Base-by-base conservation (phyloP, 768 basidiomycete species). In the Aureoboletus auriporus region DNA sequence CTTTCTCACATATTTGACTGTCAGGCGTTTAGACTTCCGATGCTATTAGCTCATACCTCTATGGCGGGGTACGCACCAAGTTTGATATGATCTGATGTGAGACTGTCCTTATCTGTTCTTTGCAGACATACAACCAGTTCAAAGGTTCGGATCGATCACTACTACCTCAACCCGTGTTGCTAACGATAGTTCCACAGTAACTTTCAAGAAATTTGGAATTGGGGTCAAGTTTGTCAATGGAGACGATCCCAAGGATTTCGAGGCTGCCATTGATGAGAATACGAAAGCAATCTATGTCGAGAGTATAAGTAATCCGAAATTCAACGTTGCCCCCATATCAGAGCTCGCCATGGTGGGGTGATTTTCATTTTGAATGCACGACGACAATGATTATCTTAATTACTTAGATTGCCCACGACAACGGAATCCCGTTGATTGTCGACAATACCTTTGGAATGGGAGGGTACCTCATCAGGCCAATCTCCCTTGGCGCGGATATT, bases 371-470 rank as follows among this genome's bases (percentile, higher is more conserved):
- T 13, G 9, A 26, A 13, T 1, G 10, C 30, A 37, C n/a, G 8
- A 17, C 13, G 36, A 26, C 6, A 2, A 42, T 42, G 36, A 43
- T 14, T 10, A 2, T 13, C 12, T 8, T 33, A 11, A 16, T 45
- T 16, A 3, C 5, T 16, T 44, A 80, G 76, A 65, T 86, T 17
- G 86, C 86, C 0, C 84, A 85, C 54, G 70, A 74, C 7, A 61
- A 82, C 41, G 70, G 73, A 0, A 77, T 86, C 11, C 84, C 84
- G 0, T 65, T 86, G 39, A 75, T 86, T 23, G 83, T 84, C 0
- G 81, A 83, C 54, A 83, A 82, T 60, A 84, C 80, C 0, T 79
- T 83, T 51, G 82, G 78, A 26, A 77, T 77, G 64, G 79, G 79
- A 44, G 81, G 81, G 9, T 83, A 82, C 52, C 62, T 82, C 39